These are phyloP conservation scores for Mangifera indica DNA, from an alignment of 345 rosid genomes.

Conservation along the genomic window DNA sequence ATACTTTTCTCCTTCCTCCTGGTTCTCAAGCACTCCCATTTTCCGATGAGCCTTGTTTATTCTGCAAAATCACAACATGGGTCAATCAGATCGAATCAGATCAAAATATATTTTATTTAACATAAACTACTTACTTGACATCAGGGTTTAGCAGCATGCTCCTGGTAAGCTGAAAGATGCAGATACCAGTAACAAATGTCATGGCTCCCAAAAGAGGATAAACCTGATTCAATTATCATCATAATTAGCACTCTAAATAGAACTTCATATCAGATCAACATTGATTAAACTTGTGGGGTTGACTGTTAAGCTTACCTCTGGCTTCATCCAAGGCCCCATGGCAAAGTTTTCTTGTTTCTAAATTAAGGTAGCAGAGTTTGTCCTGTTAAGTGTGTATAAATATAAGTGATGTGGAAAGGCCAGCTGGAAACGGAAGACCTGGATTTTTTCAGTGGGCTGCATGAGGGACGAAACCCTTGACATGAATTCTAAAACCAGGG, in stretches of 20 bases:
- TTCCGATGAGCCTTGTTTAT: constrained; percentile 47
- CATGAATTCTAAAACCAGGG: constrained; percentile 29
- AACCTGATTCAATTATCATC: constrained; percentile 32
- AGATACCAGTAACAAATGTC: constrained; percentile 62
- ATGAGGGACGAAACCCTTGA: constrained; percentile 5
- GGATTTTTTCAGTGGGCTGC: constrained; percentile 25
- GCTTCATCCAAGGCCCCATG: constrained; percentile 79
- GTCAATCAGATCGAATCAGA: too few species aligned
- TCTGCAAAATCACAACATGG: constrained; percentile 28
- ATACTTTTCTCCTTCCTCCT: constrained; percentile 65
- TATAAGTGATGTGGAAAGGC: not conserved
- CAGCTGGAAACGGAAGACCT: not conserved
- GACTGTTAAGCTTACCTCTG: constrained; percentile 43
- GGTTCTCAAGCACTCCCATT: constrained; percentile 57
- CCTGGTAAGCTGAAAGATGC: constrained; percentile 65
- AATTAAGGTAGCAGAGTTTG: not conserved
- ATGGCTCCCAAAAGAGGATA: constrained; percentile 78
- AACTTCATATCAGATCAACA: not conserved
- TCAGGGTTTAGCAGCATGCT: constrained; percentile 62
- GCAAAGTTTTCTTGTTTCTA: not conserved
- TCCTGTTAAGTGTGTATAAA: not conserved
- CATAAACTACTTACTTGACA: constrained; percentile 59
- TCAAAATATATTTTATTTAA: too few species aligned
- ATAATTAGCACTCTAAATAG: not conserved
- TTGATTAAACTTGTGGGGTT: not conserved